phyloP scores from a whole-genome alignment of 108 stramenopile genomes.

The Discostella pseudostelligera region DNA sequence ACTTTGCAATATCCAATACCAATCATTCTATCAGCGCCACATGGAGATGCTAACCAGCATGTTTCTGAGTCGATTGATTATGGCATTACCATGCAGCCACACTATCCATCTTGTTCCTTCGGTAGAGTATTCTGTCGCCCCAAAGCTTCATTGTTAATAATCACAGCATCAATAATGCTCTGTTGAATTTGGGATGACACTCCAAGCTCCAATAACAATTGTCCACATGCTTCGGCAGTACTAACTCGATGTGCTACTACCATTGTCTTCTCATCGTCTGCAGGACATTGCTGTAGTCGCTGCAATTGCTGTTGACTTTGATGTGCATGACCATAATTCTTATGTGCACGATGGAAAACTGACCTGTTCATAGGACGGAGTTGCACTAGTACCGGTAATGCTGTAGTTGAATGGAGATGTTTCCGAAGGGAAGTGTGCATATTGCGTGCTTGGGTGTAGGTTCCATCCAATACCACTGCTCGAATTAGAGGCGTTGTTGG shows the following conservation, averaged over 20 bases:
- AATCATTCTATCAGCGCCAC: no score
- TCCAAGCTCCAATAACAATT: slow-evolving; percentile 33
- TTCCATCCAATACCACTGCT: slow-evolving; percentile 39
- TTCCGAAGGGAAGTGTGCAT: slow-evolving; percentile 40
- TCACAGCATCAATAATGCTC: not conserved
- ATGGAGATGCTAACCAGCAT: no score
- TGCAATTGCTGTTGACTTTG: slow-evolving; percentile 1
- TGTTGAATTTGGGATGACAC: not conserved
- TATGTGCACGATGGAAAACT: slow-evolving; percentile 40
- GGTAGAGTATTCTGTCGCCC: not conserved
- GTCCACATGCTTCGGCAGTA: slow-evolving; percentile 46
- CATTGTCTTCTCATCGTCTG: not conserved
- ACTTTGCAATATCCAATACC: no score
- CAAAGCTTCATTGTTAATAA: slow-evolving; percentile 2
- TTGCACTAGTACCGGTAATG: slow-evolving; percentile 6
- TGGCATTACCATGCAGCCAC: no score
- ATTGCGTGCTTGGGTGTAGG: slow-evolving; percentile 37
- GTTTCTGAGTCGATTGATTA: no score
- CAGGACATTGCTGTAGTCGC: no score
- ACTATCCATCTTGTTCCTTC: no score
- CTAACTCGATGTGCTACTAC: slow-evolving; percentile 30
- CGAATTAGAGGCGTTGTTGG: not conserved
- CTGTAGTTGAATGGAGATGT: not conserved
- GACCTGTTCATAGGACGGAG: not conserved
- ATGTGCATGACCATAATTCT: slow-evolving; percentile 41